Percentiles rank a stretch among this genome's conserved stretches.
Evolutionary conservation across 2,329 filamentous ascomycete genomes (phyloP).

Genomic region (Aspergillus neoniger): DNA sequence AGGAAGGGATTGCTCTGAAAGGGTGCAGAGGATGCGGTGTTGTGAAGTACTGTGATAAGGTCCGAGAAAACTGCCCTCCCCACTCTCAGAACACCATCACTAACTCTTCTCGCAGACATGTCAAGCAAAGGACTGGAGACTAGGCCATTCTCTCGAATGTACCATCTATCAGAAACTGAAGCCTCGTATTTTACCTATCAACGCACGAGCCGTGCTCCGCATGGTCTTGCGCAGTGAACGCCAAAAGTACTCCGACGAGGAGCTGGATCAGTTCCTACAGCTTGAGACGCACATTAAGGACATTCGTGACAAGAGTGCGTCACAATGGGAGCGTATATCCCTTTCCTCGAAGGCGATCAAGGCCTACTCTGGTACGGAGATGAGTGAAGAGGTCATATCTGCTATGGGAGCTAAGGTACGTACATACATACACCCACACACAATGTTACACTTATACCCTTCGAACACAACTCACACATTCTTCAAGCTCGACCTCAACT

Average conservation of each 20-base stretch:
- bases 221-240: slow-evolving; percentile 49
- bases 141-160: slow-evolving; percentile 62
- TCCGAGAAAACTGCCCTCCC: slow-evolving; percentile 30
- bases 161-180: slow-evolving; percentile 51
- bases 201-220: slow-evolving; percentile 58
- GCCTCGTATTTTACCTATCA: slow-evolving; percentile 55
- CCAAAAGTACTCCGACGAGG: slow-evolving; percentile 38
- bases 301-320: slow-evolving; percentile 44
- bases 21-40: slow-evolving; percentile 60
- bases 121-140: slow-evolving; percentile 61
- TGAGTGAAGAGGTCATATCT: slow-evolving; percentile 45
- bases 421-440: background rate
- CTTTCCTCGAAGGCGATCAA: slow-evolving; percentile 58
- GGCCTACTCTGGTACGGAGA: slow-evolving; percentile 52
- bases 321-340: slow-evolving; percentile 52
- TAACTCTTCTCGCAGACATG: slow-evolving; percentile 49
- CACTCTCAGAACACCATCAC: background rate
- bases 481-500: slow-evolving; percentile 59
- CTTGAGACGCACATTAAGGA: slow-evolving; percentile 54
- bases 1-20: slow-evolving; percentile 42
- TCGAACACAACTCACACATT: background rate
- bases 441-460: background rate
- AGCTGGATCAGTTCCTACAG: slow-evolving; percentile 46
- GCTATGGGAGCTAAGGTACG: slow-evolving; percentile 51
- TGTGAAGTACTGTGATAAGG: slow-evolving; percentile 63